Conservation (phyloP, 2,329 filamentous ascomycete genomes). For the Scedosporium apiospermum region DNA sequence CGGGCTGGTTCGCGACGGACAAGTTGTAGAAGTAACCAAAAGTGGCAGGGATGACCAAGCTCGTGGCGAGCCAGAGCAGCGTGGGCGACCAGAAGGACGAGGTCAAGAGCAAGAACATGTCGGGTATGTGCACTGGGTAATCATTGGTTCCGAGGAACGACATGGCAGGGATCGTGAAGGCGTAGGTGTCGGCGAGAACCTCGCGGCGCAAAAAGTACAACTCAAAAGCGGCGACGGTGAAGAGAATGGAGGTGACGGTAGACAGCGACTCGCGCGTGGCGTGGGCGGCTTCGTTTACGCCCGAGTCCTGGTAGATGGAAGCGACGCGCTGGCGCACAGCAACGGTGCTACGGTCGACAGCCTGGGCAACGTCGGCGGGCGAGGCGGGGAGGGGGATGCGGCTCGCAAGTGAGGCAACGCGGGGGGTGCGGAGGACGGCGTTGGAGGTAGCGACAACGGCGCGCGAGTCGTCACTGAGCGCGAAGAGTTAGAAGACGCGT, state of each 20-base stretch:
- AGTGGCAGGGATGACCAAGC: slow-evolving; percentile 57
- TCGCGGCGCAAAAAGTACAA: slow-evolving; percentile 58
- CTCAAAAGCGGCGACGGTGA: slow-evolving; percentile 60
- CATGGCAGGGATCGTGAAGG: slow-evolving; percentile 62
- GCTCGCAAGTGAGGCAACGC: slow-evolving; percentile 42
- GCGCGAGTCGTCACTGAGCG: not conserved
- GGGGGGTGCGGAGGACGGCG: slow-evolving; percentile 39
- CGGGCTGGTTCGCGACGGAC: slow-evolving; percentile 31
- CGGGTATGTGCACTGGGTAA: slow-evolving; percentile 60
- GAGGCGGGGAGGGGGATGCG: slow-evolving; percentile 71
- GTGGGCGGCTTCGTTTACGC: slow-evolving; percentile 56
- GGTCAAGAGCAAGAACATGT: slow-evolving; percentile 71
- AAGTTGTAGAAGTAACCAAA: slow-evolving; percentile 89
- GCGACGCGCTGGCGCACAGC: slow-evolving; percentile 57
- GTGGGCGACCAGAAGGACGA: slow-evolving; percentile 76
- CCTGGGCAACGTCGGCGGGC: slow-evolving; percentile 66
- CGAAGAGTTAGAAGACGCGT: not conserved
- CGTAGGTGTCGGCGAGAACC: slow-evolving; percentile 61
- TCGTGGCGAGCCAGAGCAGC: slow-evolving; percentile 66
- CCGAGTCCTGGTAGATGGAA: slow-evolving; percentile 54
- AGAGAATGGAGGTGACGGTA: slow-evolving; percentile 63
- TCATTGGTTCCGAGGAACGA: slow-evolving; percentile 43
- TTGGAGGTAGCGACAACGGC: slow-evolving; percentile 21
- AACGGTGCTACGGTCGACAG: slow-evolving; percentile 62
- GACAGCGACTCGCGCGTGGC: slow-evolving; percentile 61